Base-by-base conservation (phyloP, 305 asterid genomes). In the Coffea humblotiana region DNA sequence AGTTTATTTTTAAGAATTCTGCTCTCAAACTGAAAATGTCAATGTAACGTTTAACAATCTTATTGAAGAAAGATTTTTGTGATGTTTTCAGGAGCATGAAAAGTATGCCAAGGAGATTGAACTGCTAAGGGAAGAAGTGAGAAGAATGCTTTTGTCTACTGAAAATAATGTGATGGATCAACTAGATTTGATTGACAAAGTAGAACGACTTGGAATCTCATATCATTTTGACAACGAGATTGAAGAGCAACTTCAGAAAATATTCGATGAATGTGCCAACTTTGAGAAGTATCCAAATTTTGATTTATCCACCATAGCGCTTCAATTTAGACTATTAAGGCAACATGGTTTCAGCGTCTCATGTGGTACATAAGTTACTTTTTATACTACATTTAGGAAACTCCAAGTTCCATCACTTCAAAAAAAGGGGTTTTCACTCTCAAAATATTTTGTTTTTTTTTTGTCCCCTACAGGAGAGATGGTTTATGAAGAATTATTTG, bases 161-260 rank as follows among this genome's bases (percentile, higher is more conserved):
- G 43, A 40, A 40, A 5, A 40, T 40, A 40, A 40, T 40, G 5
- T 40, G 43, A 40, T 40, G 3, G 85, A 88, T 7, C 71, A 51
- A 2, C 54, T 88, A 63, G 23, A 71, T 8, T 78, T 86, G 56
- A 84, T 88, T 18, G 85, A 88, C 75, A 76, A 80, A 1, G 49
- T 88, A 16, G 85, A 85, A 54, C 87, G 89, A 0, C 64, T 87
- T 0, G 89, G 87, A 13, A 8, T 87, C 12, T 75, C 82, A 0
- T 82, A 84, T 70, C 89, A 81, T 74, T 88, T 88, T 47, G 84
- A 82, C 54, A 43, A 67, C 0, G 85, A 85, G 77, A 88, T 85
- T 74, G 85, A 83, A 77, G 58, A 63, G 0, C 79, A 80, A 66
- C 35, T 88, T 12, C 8, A 32, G 16, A 71, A 68, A 45, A 35